Evolutionary conservation across 306 rosid genomes (phyloP).

Genomic region (Leucaena leucocephala): DNA sequence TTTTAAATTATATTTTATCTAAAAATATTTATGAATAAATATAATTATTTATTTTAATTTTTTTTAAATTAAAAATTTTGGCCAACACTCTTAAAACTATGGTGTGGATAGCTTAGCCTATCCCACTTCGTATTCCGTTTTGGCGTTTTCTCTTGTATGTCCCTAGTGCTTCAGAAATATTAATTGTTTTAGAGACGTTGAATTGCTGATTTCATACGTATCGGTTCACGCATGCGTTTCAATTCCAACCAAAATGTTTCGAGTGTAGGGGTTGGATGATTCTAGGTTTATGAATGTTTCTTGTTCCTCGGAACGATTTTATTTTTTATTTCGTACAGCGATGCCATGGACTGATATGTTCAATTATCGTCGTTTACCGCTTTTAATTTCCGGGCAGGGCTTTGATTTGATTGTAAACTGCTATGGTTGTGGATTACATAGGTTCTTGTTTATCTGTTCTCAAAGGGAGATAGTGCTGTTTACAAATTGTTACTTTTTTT

Average conservation of each 20-base stretch:
- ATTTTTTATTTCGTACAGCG: background rate
- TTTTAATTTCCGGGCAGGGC: background rate
- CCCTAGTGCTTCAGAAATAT: background rate
- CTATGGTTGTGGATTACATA: background rate
- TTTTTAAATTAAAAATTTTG: too few relatives aligned
- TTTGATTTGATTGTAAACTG: background rate
- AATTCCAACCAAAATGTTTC: background rate
- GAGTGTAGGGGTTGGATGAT: constrained; percentile 2
- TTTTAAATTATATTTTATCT: too few relatives aligned
- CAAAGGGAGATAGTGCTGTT: background rate
- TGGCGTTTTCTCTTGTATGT: background rate
- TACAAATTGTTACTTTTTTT: background rate
- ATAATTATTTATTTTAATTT: too few relatives aligned
- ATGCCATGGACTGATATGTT: background rate
- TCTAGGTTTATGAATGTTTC: background rate
- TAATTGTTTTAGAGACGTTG: background rate
- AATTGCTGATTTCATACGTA: background rate
- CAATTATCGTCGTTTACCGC: background rate
- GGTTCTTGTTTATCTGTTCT: background rate
- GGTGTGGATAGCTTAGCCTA: too few relatives aligned
- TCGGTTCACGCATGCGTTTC: background rate
- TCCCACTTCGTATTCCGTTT: too few relatives aligned
- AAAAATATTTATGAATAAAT: too few relatives aligned
- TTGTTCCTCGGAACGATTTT: background rate
- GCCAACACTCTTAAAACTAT: too few relatives aligned